Base-by-base conservation (phyloP, 805 yeast genomes). In the Wickerhamiella allomyrinae region DNA sequence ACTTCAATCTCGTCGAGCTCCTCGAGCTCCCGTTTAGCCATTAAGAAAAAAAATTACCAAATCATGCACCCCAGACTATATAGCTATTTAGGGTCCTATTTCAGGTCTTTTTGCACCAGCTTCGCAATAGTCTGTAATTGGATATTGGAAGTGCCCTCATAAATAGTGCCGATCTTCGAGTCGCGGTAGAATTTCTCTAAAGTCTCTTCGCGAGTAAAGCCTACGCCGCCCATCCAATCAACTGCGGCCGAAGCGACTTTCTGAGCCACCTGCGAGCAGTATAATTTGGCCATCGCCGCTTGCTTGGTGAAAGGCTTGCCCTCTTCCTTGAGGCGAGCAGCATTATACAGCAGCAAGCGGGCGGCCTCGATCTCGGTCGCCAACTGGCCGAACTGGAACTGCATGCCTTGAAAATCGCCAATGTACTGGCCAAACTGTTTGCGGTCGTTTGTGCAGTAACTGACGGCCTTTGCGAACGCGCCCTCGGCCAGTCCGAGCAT, bases 141-240 rank as follows among this genome's bases (percentile, higher is more conserved):
- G 46, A 65, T 65, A 49, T 65, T 65, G 21, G 68, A 56, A 11
- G 70, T 65, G 17, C 70, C 70, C 50, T 65, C 70, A 46, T 65
- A 65, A 37, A 65, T 65, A 7, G 68, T 57, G 20, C 70, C 70
- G 43, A 65, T 65, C 61, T 65, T 65, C 20, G 70, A 53, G 46
- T 65, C 70, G 23, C 70, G 56, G 51, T 55, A 65, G 53, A 60
- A 66, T 59, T 66, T 65, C 54, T 65, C 70, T 21, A 62, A 54
- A 5, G 50, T 44, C 44, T 63, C 67, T 23, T 66, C 70, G 41
- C 70, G 55, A 20, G 69, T 65, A 54, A 65, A 65, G 14, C 70
- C 70, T 17, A 66, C 68, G 17, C 70, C 70, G 20, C 70, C 70
- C 69, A 66, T 64, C 65, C 70, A 67, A 46, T 65, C 70, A 20